Conservation (phyloP, 306 rosid species). For the Cucumis hystrix region DNA sequence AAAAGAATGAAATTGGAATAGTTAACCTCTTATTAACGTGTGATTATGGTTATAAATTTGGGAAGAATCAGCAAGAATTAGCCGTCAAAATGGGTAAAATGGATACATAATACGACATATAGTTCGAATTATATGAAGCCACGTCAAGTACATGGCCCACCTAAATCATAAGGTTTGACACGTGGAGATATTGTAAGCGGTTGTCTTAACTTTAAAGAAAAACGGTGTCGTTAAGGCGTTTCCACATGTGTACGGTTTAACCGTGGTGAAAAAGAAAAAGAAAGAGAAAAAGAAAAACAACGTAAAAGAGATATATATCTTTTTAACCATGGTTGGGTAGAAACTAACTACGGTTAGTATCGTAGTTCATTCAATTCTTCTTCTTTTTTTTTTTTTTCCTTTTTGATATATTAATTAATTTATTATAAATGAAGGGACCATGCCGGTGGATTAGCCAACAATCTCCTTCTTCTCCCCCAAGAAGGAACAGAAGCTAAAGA, state of each 20-base stretch:
- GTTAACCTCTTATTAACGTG: background rate
- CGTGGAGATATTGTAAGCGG: background rate
- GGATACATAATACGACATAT: background rate
- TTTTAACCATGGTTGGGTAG: constrained; percentile 1
- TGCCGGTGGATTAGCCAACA: background rate
- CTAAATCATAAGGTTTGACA: background rate
- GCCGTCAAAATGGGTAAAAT: background rate
- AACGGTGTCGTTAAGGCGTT: constrained; percentile 6
- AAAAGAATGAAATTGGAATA: background rate
- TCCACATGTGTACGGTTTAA: background rate
- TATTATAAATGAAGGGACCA: background rate
- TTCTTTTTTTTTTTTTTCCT: background rate
- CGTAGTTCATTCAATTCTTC: background rate
- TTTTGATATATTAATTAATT: too few relatives aligned
- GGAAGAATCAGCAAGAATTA: background rate
- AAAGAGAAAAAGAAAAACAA: background rate
- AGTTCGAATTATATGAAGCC: background rate
- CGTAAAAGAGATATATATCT: background rate
- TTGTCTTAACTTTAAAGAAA: background rate
- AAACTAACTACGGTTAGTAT: constrained; percentile 8
- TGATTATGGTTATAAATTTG: background rate
- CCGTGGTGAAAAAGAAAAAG: background rate
- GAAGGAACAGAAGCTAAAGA: background rate
- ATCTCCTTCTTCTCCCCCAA: background rate
- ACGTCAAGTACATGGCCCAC: background rate